A percentile compares a stretch with the other conserved stretches of the same genome.
phyloP scores from a whole-genome alignment of 2,329 filamentous ascomycete species.

The Neospermospora avenae region DNA sequence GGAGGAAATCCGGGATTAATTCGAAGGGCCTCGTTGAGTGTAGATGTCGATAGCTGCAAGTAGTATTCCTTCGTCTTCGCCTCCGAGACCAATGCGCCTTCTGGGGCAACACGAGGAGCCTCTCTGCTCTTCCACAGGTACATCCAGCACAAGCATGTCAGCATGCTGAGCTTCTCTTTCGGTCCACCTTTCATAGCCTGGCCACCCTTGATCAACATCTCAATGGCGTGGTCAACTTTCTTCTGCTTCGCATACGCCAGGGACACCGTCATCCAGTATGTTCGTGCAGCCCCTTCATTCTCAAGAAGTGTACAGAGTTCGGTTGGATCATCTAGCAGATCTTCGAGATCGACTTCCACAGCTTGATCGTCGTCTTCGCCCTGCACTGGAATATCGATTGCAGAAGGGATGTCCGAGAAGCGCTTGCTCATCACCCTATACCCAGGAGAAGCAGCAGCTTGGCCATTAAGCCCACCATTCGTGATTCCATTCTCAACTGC shows the following conservation, averaged over 20 bases:
- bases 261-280: slow-evolving; percentile 97
- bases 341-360: slow-evolving; percentile 90
- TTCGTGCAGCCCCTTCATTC: slow-evolving; percentile 86
- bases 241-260: slow-evolving; percentile 95
- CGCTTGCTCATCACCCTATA: slow-evolving; percentile 39
- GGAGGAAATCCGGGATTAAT: slow-evolving; percentile 92
- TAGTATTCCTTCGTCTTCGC: slow-evolving; percentile 91
- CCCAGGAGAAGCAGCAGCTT: slow-evolving; percentile 19
- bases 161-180: slow-evolving; percentile 64
- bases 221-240: slow-evolving; percentile 81
- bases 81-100: slow-evolving; percentile 63
- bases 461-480: slow-evolving; percentile 31
- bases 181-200: slow-evolving; percentile 55
- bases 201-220: slow-evolving; percentile 65
- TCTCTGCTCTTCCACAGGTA: slow-evolving; percentile 68
- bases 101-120: slow-evolving; percentile 62
- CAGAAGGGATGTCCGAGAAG: slow-evolving; percentile 62
- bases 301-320: slow-evolving; percentile 94
- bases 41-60: slow-evolving; percentile 83
- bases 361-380: slow-evolving; percentile 63
- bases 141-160: slow-evolving; percentile 68
- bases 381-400: slow-evolving; percentile 65
- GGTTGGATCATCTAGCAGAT: slow-evolving; percentile 87
- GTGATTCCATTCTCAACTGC: slow-evolving; percentile 24
- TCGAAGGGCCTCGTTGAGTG: slow-evolving; percentile 90